Percentiles rank a stretch among this genome's conserved stretches.
These are phyloP conservation scores for Bruguiera hainesii DNA, from an alignment of 441 rosid genomes.

Conservation along the genomic window DNA sequence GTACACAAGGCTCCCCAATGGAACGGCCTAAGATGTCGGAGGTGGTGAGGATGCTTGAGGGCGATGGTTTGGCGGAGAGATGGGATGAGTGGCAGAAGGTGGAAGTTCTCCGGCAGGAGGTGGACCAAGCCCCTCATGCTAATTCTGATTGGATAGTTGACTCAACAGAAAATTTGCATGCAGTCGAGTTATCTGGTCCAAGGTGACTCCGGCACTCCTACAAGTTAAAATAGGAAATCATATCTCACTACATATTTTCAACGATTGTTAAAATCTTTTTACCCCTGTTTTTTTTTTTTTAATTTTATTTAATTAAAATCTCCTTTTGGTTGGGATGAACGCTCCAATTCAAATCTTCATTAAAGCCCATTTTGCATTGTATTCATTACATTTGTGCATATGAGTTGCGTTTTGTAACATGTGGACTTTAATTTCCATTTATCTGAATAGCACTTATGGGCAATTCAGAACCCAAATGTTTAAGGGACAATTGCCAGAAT, in stretches of 20 bases:
- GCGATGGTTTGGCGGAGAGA: slow-evolving; percentile 83
- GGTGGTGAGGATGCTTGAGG: slow-evolving; percentile 91
- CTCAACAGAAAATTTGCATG: slow-evolving; percentile 65
- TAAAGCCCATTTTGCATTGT: slow-evolving; percentile 37
- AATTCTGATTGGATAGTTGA: slow-evolving; percentile 58
- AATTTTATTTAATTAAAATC: too few species aligned
- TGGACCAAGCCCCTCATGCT: slow-evolving; percentile 51
- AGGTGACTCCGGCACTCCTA: slow-evolving; percentile 39
- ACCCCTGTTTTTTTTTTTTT: too few species aligned
- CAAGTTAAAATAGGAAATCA: slow-evolving; percentile 26
- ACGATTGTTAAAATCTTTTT: neutral
- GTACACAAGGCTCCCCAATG: slow-evolving; percentile 79
- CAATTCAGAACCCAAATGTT: too few species aligned
- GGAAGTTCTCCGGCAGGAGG: slow-evolving; percentile 70
- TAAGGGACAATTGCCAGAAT: too few species aligned
- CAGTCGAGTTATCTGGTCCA: slow-evolving; percentile 72
- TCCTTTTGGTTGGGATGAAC: slow-evolving; percentile 20
- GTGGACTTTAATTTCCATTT: too few species aligned
- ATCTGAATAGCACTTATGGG: too few species aligned
- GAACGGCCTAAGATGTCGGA: slow-evolving; percentile 94
- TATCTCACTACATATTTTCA: slow-evolving; percentile 23
- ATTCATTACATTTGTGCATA: slow-evolving; percentile 56
- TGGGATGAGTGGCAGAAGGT: slow-evolving; percentile 96
- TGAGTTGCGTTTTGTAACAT: slow-evolving; percentile 16
- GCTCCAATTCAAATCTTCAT: slow-evolving; percentile 29